These are phyloP conservation scores for Botrytis fragariae DNA, from an alignment of 2,329 filamentous ascomycete species.

Conservation along the genomic window DNA sequence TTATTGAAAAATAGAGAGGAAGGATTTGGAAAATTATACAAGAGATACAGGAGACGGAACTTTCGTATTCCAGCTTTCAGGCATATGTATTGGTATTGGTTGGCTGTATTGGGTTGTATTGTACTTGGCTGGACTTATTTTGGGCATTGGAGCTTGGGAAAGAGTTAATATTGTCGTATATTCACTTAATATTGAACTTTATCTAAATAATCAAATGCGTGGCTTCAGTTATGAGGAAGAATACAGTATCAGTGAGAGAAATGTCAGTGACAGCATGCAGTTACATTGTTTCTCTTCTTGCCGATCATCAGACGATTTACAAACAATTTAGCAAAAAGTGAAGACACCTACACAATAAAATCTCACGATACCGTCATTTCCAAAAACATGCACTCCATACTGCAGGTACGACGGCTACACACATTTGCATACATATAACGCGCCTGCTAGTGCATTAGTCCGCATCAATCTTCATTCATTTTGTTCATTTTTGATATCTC, in stretches of 20 bases:
- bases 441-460: neutral
- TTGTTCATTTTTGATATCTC: neutral
- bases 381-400: neutral
- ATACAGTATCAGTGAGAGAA: neutral
- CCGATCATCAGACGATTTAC: neutral
- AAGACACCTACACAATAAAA: neutral
- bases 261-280: neutral
- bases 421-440: neutral
- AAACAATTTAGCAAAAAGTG: neutral
- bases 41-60: neutral
- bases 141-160: neutral
- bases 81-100: conserved; percentile 10
- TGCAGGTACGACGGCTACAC: conserved; percentile 16
- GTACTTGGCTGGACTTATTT: neutral
- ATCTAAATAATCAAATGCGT: neutral
- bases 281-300: neutral
- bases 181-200: conserved; percentile 3
- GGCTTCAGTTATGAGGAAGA: neutral
- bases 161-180: neutral
- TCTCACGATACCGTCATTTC: neutral
- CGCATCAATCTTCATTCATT: neutral
- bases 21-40: neutral
- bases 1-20: neutral
- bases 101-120: neutral
- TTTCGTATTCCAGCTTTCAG: neutral